phyloP scores from a whole-genome alignment of 257 asterid species.

The Fraxinus anomala region DNA sequence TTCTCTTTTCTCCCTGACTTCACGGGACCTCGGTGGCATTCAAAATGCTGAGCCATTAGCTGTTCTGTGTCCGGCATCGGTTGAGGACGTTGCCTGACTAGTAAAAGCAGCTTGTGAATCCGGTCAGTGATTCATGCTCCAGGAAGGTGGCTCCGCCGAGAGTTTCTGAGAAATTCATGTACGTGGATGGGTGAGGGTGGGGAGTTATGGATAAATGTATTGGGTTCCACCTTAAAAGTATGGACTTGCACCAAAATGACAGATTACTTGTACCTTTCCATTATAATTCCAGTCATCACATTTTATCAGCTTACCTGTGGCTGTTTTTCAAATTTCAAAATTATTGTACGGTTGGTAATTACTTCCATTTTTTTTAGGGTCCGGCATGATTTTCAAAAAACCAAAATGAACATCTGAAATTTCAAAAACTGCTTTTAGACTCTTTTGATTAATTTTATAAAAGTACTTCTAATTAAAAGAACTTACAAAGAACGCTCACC shows the following conservation, averaged over 20 bases:
- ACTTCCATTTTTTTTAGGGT: too few species aligned
- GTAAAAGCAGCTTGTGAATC: conserved; percentile 61
- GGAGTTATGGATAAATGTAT: conserved; percentile 73
- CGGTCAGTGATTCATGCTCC: conserved; percentile 40
- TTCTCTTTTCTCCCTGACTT: background rate
- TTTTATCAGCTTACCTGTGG: too few species aligned
- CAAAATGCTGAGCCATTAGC: conserved; percentile 52
- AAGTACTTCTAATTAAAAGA: too few species aligned
- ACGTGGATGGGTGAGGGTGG: conserved; percentile 85
- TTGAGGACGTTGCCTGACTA: conserved; percentile 56
- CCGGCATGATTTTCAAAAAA: too few species aligned
- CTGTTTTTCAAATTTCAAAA: too few species aligned
- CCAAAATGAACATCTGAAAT: too few species aligned
- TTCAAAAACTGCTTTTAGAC: too few species aligned
- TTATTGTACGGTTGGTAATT: too few species aligned
- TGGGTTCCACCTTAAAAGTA: conserved; percentile 50
- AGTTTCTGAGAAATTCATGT: conserved; percentile 53
- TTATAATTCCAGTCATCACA: too few species aligned
- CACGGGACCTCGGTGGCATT: conserved; percentile 60
- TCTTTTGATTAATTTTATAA: too few species aligned
- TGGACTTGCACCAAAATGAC: conserved; percentile 87
- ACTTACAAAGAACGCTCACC: too few species aligned
- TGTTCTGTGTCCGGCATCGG: conserved; percentile 59
- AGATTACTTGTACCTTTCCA: conserved; percentile 76
- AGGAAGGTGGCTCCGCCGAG: conserved; percentile 28